Base-by-base conservation (phyloP, 192 early-diverging fungal genomes). In the Coemansia sp. region DNA sequence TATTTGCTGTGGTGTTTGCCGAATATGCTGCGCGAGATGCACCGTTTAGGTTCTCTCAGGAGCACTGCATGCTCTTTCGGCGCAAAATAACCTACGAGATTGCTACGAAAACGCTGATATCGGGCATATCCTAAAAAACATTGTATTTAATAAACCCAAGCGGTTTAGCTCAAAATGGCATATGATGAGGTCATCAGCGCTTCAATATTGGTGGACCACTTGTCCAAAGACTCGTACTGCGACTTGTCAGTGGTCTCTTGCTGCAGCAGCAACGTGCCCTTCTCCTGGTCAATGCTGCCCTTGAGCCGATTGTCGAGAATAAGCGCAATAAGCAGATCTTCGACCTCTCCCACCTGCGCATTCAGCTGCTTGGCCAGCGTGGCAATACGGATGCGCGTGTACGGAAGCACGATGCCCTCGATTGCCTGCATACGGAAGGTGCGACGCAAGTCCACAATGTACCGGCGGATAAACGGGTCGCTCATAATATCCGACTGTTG, bases 361-460 rank as follows among this genome's bases (percentile, higher is more conserved):
- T 88, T 88, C 40, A 98, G 80, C 72, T 90, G 84, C 77, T 88
- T 82, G 14, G 90, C 86, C 43, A 94, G 84, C 58, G 90, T 89
- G 0, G 76, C 70, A 23, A 98, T 82, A 61, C 89, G 87, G 40
- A 98, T 90, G 48, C 92, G 78, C 6, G 96, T 95, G 68, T 98
- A 98, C 0, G 96, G 96, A 66, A 84, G 83, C 46, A 94, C 90
- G 11, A 93, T 71, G 42, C 84, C 80, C 36, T 93, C 80, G 26
- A 98, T 60, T 0, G 94, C 93, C 80, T 93, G 92, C 12, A 90
- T 90, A 16, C 94, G 89, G 62, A 98, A 94, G 53, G 91, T 95
- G 60, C 88, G 88, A 18, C 95, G 79, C 11, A 98, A 89, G 62
- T 94, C 94, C 47, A 87, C 91, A 58, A 98, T 92, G 60, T 94